Evolutionary conservation across 2,329 filamentous ascomycete genomes (phyloP).

Genomic region (Cercospora sp.): DNA sequence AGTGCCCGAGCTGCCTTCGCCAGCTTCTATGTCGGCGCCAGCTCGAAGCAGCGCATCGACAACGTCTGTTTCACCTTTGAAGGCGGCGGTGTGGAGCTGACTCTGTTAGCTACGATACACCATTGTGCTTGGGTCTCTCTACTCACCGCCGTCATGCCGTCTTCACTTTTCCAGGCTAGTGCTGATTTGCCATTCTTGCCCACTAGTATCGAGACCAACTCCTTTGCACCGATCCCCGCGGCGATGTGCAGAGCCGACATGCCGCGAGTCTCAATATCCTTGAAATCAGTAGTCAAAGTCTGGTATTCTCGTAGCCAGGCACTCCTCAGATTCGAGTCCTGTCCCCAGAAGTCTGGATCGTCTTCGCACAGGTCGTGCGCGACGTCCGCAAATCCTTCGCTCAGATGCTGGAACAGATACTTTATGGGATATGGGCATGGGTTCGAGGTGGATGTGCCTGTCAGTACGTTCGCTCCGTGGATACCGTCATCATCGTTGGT

Average conservation of each 20-base stretch:
- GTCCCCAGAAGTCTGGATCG: not conserved
- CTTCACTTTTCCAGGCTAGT: not conserved
- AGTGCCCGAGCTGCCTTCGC: too few species aligned
- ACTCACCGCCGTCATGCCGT: not conserved
- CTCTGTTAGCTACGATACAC: too few species aligned
- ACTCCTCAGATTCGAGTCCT: not conserved
- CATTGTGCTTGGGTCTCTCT: too few species aligned
- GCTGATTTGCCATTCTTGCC: not conserved
- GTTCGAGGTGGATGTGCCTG: not conserved
- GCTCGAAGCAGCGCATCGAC: not conserved
- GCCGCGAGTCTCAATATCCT: not conserved
- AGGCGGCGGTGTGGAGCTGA: too few species aligned
- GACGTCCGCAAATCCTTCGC: not conserved
- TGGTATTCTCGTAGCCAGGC: not conserved
- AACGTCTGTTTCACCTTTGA: too few species aligned
- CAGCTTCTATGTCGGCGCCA: not conserved
- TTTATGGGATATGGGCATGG: not conserved
- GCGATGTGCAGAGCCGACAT: not conserved
- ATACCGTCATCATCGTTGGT: not conserved
- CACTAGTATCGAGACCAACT: not conserved
- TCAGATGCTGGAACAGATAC: not conserved
- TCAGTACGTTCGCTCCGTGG: not conserved
- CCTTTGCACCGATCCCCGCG: not conserved
- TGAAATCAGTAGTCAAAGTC: not conserved
- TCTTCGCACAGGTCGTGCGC: not conserved